phyloP scores from a whole-genome alignment of 2,329 filamentous ascomycete species.

The Colletotrichum sp. region DNA sequence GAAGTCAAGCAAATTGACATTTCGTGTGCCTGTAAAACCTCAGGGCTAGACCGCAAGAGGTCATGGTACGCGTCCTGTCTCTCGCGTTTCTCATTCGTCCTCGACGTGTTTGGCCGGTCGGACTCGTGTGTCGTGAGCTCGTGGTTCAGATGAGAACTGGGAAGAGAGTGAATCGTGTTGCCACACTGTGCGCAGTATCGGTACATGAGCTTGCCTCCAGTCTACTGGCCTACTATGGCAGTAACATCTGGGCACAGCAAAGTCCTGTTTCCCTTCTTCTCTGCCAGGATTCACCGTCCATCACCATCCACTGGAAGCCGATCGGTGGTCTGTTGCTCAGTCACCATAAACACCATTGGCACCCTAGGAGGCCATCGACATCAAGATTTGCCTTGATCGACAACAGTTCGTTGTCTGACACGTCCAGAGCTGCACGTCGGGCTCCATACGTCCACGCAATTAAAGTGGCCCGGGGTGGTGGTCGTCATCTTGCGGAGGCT shows the following conservation, averaged over 20 bases:
- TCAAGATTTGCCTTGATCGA: conserved; percentile 14
- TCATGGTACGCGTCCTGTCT: conserved; percentile 9
- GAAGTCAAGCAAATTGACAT: not conserved
- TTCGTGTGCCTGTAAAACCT: not conserved
- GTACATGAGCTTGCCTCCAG: not conserved
- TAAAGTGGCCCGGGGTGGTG: conserved; percentile 3
- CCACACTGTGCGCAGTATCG: not conserved
- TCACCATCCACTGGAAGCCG: not conserved
- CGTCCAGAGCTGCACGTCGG: conserved; percentile 9
- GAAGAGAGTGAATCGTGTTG: not conserved
- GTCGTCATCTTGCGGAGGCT: conserved; percentile 22
- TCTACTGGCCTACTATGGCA: not conserved
- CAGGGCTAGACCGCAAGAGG: not conserved
- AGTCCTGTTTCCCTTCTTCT: not conserved
- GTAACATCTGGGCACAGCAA: not conserved
- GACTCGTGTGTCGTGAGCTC: not conserved
- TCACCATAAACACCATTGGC: not conserved
- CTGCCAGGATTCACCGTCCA: not conserved
- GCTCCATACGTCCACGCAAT: conserved; percentile 16
- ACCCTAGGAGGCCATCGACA: not conserved
- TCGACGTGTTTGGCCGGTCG: conserved; percentile 2
- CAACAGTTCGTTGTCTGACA: conserved; percentile 1
- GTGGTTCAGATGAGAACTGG: not conserved
- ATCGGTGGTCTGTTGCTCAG: conserved; percentile 7
- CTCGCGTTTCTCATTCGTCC: conserved; percentile 8